Evolutionary conservation across 2,329 filamentous ascomycete genomes (phyloP).

Genomic region (Orbilia javanica): DNA sequence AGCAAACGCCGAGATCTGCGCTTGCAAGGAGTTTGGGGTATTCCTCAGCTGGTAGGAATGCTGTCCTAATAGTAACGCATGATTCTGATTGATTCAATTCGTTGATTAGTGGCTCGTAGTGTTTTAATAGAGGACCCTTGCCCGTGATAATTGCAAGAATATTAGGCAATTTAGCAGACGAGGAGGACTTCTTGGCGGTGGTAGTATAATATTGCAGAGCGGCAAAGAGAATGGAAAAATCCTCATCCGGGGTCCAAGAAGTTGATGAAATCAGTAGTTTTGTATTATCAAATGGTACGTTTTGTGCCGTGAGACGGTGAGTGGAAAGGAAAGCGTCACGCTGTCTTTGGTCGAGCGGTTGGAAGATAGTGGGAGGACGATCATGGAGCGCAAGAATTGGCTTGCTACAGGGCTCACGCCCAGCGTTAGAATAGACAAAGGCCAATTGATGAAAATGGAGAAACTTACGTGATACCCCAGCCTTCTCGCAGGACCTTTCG

Average conservation of each 20-base stretch:
- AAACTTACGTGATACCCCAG: conserved; percentile 51
- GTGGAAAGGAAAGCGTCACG: conserved; percentile 74
- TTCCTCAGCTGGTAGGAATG: conserved; percentile 85
- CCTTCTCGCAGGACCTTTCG: conserved; percentile 61
- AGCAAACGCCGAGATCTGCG: conserved; percentile 88
- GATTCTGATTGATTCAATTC: conserved; percentile 72
- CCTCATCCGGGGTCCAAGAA: conserved; percentile 97
- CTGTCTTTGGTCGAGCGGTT: conserved; percentile 72
- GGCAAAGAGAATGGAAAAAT: conserved; percentile 88
- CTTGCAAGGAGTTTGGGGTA: conserved; percentile 87
- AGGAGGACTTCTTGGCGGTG: conserved; percentile 60
- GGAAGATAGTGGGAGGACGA: conserved; percentile 84
- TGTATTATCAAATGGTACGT: conserved; percentile 70
- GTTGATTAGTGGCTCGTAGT: conserved; percentile 77
- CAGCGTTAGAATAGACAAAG: background rate
- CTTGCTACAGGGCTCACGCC: conserved; percentile 64
- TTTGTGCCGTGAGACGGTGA: conserved; percentile 74
- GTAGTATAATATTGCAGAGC: conserved; percentile 78
- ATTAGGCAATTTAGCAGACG: conserved; percentile 69
- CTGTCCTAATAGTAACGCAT: conserved; percentile 79
- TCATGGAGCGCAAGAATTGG: conserved; percentile 84
- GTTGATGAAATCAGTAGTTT: conserved; percentile 90
- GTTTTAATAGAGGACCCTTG: conserved; percentile 84
- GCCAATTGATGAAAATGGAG: background rate
- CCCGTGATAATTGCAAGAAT: conserved; percentile 94